Evolutionary conservation across 176 grass and related monocot genomes (phyloP).

Genomic region (Juncus inflexus): DNA sequence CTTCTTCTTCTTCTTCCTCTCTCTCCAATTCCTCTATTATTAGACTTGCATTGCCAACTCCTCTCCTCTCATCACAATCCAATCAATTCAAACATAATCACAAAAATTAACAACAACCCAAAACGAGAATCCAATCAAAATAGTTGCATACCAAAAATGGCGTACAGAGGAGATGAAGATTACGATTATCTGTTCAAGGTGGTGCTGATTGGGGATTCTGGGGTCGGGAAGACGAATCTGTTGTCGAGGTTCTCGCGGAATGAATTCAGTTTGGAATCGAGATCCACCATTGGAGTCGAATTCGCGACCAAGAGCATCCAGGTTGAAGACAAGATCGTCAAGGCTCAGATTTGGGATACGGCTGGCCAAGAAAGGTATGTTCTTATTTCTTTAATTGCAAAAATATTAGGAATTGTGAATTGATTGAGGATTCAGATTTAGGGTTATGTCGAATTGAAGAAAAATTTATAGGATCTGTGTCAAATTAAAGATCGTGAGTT

Average conservation of each 20-base stretch:
- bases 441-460: too few species aligned
- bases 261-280: conserved; percentile 39
- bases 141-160: conserved; percentile 2
- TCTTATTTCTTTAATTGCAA: neutral
- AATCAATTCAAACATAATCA: neutral
- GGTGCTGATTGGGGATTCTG: conserved; percentile 44
- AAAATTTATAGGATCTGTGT: too few species aligned
- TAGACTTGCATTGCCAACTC: neutral
- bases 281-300: conserved; percentile 31
- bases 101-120: neutral
- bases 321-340: conserved; percentile 41
- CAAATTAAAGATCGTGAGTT: too few species aligned
- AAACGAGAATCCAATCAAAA: neutral
- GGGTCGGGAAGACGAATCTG: conserved; percentile 47
- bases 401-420: neutral
- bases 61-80: neutral
- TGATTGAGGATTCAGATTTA: too few species aligned
- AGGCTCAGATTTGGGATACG: conserved; percentile 55
- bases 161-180: conserved; percentile 38
- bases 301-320: conserved; percentile 31
- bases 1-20: too few species aligned
- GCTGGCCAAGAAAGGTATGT: conserved; percentile 45
- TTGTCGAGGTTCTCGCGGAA: conserved; percentile 39
- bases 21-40: too few species aligned
- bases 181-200: conserved; percentile 51